Evolutionary conservation across 495 filamentous ascomycete genomes (phyloP), one percentile per base, ranked within the genome.

Genomic region (Oidiodendron maius): DNA sequence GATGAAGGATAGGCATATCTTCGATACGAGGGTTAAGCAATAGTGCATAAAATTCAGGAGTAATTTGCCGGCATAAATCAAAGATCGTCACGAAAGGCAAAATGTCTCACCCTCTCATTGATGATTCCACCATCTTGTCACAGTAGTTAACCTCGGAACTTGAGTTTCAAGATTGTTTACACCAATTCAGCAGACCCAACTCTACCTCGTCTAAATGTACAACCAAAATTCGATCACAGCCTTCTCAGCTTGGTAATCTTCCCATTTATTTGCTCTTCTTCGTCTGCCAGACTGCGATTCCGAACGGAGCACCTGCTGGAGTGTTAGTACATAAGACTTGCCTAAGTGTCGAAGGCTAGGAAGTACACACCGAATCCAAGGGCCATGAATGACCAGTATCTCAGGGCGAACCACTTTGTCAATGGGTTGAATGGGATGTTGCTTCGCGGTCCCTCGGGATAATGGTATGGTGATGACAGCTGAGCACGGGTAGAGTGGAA

Each of bases 341-440:
- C 16, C 9, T 9, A 17, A 15, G 8, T 30, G 12, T 3, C n/a
- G 17, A 30, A 15, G 16, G 35, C 6, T 15, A 41, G 10, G 10
- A 3, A n/a, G 15, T 9, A 52, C 56, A 5, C 17, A 60, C 54
- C 22, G 32, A 57, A 60, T 50, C 54, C 58, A 43, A 54, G 42
- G 52, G 48, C 46, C 56, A 59, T 59, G 75, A 86, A 94, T 20
- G 59, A 64, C 86, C 89, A 93, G 80, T 85, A 98, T 71, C 83
- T 76, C 55, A 86, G 38, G 50, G 70, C 77, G 69, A 98, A 98
- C 67, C 72, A 84, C 68, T 81, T 83, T 61, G 84, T 94, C 71
- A 84, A 71, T 56, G 94, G 83, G 77, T 98, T 94, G 83, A 98
- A 98, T 52, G 93, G 93, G 51, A 98, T 71, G 77, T 95, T 96